A percentile compares a stretch with the other conserved stretches of the same genome.
Conservation (phyloP, 176 grass and related monocot genomes). For the Triticum monococcum region DNA sequence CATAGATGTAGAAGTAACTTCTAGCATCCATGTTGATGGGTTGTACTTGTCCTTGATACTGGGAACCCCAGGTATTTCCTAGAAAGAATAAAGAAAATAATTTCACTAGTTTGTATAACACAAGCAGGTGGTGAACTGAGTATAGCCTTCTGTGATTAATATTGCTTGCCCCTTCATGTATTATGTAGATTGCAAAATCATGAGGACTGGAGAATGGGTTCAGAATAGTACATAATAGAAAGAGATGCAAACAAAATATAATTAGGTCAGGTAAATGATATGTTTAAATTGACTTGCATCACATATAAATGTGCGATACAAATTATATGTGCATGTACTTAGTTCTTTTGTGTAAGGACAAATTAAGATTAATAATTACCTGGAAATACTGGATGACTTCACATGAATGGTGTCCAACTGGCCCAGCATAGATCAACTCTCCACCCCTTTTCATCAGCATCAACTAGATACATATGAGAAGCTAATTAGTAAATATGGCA, state of each 20-base stretch:
- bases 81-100: background rate
- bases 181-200: background rate
- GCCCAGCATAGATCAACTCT: conserved; percentile 72
- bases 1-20: conserved; percentile 63
- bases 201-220: background rate
- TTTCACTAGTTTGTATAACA: background rate
- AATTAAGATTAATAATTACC: conserved; percentile 37
- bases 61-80: conserved; percentile 56
- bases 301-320: background rate
- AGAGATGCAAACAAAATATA: background rate
- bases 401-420: conserved; percentile 60
- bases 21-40: conserved; percentile 85
- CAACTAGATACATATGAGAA: conserved; percentile 42
- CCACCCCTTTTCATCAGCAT: conserved; percentile 91
- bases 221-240: background rate
- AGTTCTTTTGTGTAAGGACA: background rate
- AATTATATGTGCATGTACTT: background rate
- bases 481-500: background rate
- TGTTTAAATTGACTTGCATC: background rate
- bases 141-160: background rate
- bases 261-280: background rate
- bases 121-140: background rate
- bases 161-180: background rate
- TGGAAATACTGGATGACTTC: conserved; percentile 78
- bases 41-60: conserved; percentile 74